Conservation (phyloP, 805 yeast species). For the Sungouiozyma ichnusensis region DNA sequence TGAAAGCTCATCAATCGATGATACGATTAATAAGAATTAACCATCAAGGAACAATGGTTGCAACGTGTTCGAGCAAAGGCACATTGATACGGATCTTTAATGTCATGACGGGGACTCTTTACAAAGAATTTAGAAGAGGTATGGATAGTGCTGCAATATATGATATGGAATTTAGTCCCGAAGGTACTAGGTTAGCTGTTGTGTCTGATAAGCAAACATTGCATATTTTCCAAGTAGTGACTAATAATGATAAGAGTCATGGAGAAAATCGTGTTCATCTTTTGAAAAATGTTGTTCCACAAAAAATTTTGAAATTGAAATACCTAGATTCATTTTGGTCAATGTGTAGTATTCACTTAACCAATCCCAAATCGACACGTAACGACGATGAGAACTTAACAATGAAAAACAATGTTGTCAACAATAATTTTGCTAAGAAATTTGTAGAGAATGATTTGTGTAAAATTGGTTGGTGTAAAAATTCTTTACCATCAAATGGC, state of each 20-base stretch:
- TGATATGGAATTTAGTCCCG: constrained; percentile 74
- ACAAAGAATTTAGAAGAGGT: constrained; percentile 86
- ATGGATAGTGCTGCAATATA: constrained; percentile 73
- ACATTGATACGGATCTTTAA: constrained; percentile 79
- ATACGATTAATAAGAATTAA: constrained; percentile 60
- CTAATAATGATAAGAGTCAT: constrained; percentile 3
- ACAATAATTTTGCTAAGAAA: constrained; percentile 1
- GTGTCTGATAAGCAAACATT: constrained; percentile 82
- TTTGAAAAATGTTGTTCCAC: constrained; percentile 44
- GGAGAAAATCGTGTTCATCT: constrained; percentile 51
- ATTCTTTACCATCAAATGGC: background rate
- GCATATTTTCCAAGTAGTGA: constrained; percentile 55
- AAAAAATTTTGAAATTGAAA: constrained; percentile 43
- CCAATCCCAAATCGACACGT: constrained; percentile 16
- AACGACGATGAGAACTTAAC: constrained; percentile 12
- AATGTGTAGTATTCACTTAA: constrained; percentile 58
- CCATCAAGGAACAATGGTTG: constrained; percentile 66
- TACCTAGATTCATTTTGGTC: constrained; percentile 86
- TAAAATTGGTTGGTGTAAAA: constrained; percentile 23
- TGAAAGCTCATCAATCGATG: constrained; percentile 79
- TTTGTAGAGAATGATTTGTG: constrained; percentile 21
- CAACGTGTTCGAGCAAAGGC: constrained; percentile 85
- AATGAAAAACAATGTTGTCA: background rate
- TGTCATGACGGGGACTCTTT: constrained; percentile 45
- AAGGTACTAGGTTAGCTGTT: constrained; percentile 68